phyloP scores from a whole-genome alignment of 2,329 filamentous ascomycete species.

The Colletotrichum destructivum region DNA sequence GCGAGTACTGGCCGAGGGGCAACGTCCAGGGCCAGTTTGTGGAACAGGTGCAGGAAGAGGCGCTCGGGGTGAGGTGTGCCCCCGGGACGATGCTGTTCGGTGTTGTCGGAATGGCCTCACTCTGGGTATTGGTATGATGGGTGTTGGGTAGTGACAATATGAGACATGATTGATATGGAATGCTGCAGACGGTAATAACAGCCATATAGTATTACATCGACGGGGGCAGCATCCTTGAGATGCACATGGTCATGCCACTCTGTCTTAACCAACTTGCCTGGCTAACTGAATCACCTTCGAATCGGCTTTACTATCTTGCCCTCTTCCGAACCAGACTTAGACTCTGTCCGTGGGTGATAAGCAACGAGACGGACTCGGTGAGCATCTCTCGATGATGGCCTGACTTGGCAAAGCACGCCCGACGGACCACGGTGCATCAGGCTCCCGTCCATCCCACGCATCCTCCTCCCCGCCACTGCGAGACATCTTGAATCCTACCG shows the following conservation, averaged over 20 bases:
- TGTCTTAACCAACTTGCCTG: not conserved
- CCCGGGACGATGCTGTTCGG: not conserved
- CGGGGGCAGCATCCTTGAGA: not conserved
- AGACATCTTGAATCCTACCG: not conserved
- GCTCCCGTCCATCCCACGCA: not conserved
- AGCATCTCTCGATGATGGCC: not conserved
- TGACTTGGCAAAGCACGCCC: not conserved
- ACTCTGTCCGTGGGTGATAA: no score
- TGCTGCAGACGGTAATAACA: no score
- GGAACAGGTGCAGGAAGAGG: conserved; percentile 45
- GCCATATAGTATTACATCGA: no score
- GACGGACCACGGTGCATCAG: not conserved
- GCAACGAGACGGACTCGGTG: no score
- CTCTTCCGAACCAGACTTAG: not conserved
- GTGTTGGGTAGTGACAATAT: not conserved
- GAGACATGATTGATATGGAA: not conserved
- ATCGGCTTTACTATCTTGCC: not conserved
- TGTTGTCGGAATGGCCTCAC: not conserved
- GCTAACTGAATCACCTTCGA: not conserved
- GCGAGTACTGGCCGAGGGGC: conserved; percentile 78
- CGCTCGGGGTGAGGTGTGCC: not conserved
- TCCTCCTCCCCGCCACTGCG: not conserved
- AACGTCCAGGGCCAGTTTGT: conserved; percentile 71
- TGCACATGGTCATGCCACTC: not conserved
- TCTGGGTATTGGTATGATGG: not conserved